Percentiles rank a stretch among this genome's conserved stretches.
Evolutionary conservation across 2,329 filamentous ascomycete genomes (phyloP).

Genomic region (Alternaria gaisen): DNA sequence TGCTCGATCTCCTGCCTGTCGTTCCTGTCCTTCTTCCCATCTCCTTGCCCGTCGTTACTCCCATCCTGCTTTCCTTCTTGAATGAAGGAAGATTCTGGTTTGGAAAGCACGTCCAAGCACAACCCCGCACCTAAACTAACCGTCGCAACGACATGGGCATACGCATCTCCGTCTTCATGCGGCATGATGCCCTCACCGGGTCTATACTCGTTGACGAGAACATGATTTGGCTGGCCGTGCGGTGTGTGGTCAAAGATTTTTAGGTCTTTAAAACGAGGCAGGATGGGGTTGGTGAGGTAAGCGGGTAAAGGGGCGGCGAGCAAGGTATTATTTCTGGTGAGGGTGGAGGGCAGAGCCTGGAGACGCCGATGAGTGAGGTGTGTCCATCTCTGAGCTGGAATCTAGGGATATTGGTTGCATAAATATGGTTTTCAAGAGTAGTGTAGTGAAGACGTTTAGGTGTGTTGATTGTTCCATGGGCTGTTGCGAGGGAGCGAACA

Average conservation of each 20-base stretch:
- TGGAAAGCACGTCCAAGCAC: slow-evolving; percentile 76
- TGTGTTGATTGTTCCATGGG: neutral
- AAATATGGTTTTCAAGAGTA: too few relatives aligned
- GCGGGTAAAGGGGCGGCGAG: slow-evolving; percentile 76
- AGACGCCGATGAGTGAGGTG: slow-evolving; percentile 86
- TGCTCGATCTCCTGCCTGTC: neutral
- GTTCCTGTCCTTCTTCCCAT: neutral
- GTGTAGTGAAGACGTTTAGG: neutral
- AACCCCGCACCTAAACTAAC: slow-evolving; percentile 82
- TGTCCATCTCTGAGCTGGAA: slow-evolving; percentile 74
- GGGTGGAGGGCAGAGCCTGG: slow-evolving; percentile 87
- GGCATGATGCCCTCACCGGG: slow-evolving; percentile 95
- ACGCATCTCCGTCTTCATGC: slow-evolving; percentile 91
- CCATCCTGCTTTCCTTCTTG: slow-evolving; percentile 52
- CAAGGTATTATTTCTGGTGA: slow-evolving; percentile 75
- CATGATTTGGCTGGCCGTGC: slow-evolving; percentile 84
- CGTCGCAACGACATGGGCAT: slow-evolving; percentile 88
- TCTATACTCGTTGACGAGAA: slow-evolving; percentile 90
- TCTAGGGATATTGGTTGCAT: slow-evolving; percentile 40
- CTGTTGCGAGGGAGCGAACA: neutral
- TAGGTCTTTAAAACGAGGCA: slow-evolving; percentile 63
- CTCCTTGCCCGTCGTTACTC: slow-evolving; percentile 40
- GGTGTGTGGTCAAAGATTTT: slow-evolving; percentile 70
- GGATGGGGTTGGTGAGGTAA: slow-evolving; percentile 77
- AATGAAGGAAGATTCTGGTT: slow-evolving; percentile 22